Conservation (phyloP, 768 basidiomycete species). For the Calocera viscosa region DNA sequence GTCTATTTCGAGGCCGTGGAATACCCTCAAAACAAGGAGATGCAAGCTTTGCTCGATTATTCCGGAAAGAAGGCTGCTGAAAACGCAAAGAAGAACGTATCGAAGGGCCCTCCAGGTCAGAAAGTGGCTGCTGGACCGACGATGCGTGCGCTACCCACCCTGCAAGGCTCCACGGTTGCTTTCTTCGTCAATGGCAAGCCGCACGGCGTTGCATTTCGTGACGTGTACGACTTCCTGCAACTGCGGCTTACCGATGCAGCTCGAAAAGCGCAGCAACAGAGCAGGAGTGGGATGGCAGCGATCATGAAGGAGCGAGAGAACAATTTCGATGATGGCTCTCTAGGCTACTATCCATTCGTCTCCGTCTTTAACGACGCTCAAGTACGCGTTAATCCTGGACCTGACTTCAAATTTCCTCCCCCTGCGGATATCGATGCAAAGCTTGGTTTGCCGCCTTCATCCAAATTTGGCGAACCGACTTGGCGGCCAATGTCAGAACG, state of each 20-base stretch:
- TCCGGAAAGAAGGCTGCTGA: slow-evolving; percentile 21
- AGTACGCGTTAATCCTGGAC: slow-evolving; percentile 78
- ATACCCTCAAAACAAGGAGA: slow-evolving; percentile 80
- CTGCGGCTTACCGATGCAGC: slow-evolving; percentile 51
- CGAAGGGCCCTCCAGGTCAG: slow-evolving; percentile 22
- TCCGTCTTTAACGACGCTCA: slow-evolving; percentile 85
- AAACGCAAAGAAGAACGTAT: slow-evolving; percentile 44
- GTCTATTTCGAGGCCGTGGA: slow-evolving; percentile 92
- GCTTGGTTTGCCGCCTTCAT: slow-evolving; percentile 26
- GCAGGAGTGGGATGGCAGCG: slow-evolving; percentile 45
- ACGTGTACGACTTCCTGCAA: slow-evolving; percentile 82
- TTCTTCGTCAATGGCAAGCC: slow-evolving; percentile 90
- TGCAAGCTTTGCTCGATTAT: slow-evolving; percentile 74
- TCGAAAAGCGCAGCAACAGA: slow-evolving; percentile 45
- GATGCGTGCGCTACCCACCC: slow-evolving; percentile 50
- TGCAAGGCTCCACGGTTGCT: slow-evolving; percentile 53
- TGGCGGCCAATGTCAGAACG: slow-evolving; percentile 79
- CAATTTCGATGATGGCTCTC: slow-evolving; percentile 80
- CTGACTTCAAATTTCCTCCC: slow-evolving; percentile 69
- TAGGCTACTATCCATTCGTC: slow-evolving; percentile 93
- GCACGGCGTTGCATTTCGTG: slow-evolving; percentile 70
- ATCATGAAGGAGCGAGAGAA: slow-evolving; percentile 40
- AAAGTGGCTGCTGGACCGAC: slow-evolving; percentile 15
- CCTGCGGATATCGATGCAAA: slow-evolving; percentile 62
- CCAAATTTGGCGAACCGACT: slow-evolving; percentile 28